Evolutionary conservation across 352 stramenopile species (phyloP).

Genomic region (Halophytophthora polymorphica): DNA sequence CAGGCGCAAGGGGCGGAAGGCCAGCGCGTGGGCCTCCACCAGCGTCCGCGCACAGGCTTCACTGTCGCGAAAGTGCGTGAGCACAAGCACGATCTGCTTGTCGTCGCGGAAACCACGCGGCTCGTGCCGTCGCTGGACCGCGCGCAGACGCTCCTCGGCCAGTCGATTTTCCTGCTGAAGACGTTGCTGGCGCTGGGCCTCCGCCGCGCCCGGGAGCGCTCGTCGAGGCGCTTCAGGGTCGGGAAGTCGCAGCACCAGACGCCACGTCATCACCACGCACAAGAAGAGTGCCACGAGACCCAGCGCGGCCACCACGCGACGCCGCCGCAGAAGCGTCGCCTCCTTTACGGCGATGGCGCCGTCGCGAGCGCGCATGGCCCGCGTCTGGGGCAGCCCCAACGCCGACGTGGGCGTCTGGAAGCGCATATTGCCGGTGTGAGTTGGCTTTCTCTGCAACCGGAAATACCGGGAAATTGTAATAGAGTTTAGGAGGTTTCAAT

Average conservation of each 20-base stretch:
- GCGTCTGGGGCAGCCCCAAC: conserved; percentile 48
- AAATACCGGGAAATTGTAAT: too few relatives aligned
- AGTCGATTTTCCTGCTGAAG: conserved; percentile 15
- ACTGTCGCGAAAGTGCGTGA: conserved; percentile 65
- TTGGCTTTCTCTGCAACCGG: too few relatives aligned
- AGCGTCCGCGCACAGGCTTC: conserved; percentile 55
- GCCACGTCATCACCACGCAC: conserved; percentile 42
- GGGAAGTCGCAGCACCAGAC: conserved; percentile 30
- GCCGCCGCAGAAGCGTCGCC: conserved; percentile 11
- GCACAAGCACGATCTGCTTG: conserved; percentile 71
- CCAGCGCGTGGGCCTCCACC: conserved; percentile 32
- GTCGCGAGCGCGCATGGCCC: conserved; percentile 11
- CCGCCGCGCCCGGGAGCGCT: conserved; percentile 20
- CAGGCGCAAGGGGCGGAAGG: conserved; percentile 39
- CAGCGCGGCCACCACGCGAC: conserved; percentile 16
- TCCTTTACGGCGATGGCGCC: conserved; percentile 12
- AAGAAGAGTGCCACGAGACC: conserved; percentile 29
- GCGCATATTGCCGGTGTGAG: conserved; percentile 20
- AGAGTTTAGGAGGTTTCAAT: too few relatives aligned
- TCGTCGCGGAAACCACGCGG: conserved; percentile 55
- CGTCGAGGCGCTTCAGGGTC: conserved; percentile 24
- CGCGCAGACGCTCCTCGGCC: conserved; percentile 13
- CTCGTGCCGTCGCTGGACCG: conserved; percentile 4
- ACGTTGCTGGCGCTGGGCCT: conserved; percentile 16
- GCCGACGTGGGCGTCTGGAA: conserved; percentile 59